A percentile compares a stretch with the other conserved stretches of the same genome.
phyloP scores from a whole-genome alignment of 352 stramenopile genomes.

The Globisporangium viniferum region DNA sequence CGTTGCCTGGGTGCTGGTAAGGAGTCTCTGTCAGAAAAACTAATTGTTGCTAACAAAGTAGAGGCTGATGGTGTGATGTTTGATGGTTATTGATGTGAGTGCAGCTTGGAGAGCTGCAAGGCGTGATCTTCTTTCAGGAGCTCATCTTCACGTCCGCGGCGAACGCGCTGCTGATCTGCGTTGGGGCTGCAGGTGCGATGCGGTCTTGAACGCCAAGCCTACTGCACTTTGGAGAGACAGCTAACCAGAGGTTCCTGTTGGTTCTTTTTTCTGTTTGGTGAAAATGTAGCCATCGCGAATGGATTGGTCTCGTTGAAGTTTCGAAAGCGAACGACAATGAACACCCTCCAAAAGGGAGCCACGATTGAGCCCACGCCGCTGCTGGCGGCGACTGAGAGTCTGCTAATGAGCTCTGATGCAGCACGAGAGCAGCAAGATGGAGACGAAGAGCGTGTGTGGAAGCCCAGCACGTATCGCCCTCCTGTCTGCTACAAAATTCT shows the following conservation, averaged over 20 bases:
- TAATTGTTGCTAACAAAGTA: background rate
- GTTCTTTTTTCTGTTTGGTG: background rate
- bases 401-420: background rate
- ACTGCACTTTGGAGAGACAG: background rate
- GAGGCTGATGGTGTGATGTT: background rate
- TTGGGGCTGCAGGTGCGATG: conserved; percentile 9
- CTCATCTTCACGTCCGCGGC: background rate
- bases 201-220: background rate
- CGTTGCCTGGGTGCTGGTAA: conserved; percentile 18
- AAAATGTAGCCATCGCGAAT: conserved; percentile 2
- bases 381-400: conserved; percentile 2
- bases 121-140: conserved; percentile 20
- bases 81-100: background rate
- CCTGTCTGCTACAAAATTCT: conserved; percentile 17
- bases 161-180: conserved; percentile 1
- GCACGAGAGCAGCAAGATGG: background rate
- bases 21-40: background rate
- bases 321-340: background rate
- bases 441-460: background rate
- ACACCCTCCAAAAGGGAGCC: too few species aligned
- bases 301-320: conserved; percentile 11
- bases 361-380: background rate
- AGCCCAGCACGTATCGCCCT: conserved; percentile 5
- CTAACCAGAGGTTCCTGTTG: background rate
- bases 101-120: conserved; percentile 19